A percentile compares a stretch with the other conserved stretches of the same genome.
Evolutionary conservation across 768 basidiomycete genomes (phyloP).

Genomic region (Rhodotorula diobovata): DNA sequence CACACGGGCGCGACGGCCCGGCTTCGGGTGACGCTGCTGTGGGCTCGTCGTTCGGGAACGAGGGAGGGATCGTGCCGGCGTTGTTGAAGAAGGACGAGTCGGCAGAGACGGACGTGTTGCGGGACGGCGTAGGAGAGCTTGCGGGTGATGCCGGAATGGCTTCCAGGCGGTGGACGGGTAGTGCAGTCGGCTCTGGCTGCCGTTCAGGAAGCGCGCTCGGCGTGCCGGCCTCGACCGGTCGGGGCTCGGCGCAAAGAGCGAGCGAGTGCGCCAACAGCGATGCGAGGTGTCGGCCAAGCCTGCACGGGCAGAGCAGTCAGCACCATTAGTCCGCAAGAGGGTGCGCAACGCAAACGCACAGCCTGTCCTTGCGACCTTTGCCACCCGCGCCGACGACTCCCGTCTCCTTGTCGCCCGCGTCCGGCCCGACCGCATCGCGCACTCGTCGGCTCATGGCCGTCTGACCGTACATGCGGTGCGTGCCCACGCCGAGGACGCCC

Average conservation of each 20-base stretch:
- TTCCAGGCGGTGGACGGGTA: conserved; percentile 8
- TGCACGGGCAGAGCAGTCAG: neutral
- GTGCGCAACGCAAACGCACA: conserved; percentile 48
- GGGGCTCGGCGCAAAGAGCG: conserved; percentile 36
- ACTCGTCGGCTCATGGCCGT: conserved; percentile 43
- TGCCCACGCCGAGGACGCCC: conserved; percentile 78
- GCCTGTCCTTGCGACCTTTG: conserved; percentile 48
- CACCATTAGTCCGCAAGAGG: neutral
- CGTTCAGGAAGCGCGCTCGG: neutral
- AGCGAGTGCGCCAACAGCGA: conserved; percentile 42
- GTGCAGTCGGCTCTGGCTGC: neutral
- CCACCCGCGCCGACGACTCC: conserved; percentile 58
- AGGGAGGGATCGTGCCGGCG: conserved; percentile 13
- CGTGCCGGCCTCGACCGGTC: neutral
- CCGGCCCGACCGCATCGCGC: conserved; percentile 40
- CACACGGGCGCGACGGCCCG: neutral
- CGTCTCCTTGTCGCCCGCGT: conserved; percentile 61
- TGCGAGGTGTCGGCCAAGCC: conserved; percentile 42
- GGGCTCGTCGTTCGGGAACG: conserved; percentile 8
- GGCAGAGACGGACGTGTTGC: conserved; percentile 30
- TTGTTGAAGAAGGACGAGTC: conserved; percentile 23
- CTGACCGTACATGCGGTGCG: conserved; percentile 45
- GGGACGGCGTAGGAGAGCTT: conserved; percentile 21
- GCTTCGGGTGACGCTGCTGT: conserved; percentile 49
- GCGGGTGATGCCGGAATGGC: conserved; percentile 32